Evolutionary conservation across 305 asterid genomes (phyloP), one percentile per base, ranked within the genome.

Genomic region (Andrographis paniculata): DNA sequence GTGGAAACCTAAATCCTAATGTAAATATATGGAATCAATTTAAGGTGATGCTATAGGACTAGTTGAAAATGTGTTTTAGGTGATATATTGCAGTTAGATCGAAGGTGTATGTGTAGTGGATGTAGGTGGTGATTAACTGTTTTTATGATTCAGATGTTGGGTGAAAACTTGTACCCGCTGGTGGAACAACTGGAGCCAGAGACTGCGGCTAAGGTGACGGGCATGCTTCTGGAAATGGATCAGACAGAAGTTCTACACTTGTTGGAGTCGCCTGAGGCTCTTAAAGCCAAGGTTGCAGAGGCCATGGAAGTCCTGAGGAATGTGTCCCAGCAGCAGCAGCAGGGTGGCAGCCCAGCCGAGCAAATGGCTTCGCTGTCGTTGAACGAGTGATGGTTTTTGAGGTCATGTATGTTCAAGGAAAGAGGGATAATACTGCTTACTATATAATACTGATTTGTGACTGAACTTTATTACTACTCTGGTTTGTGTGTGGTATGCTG

Each of bases 191-290:
- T 77, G 42, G 92, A 74, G 68, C 83, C 69, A 6, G 83, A 69
- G 14, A 60, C 70, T 15, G 86, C 91, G 7, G 80, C 71, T 36
- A 77, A 80, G 61, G 80, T 77, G 15, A 77, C 80, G 15, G 83
- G 80, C 23, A 80, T 80, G 85, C 73, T 74, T 30, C 49, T 76
- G 68, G 91, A 76, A 59, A 74, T 80, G 82, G 91, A 74, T 21
- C 76, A 71, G 61, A 67, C 80, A 0, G 82, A 77, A 43, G 91
- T 77, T 3, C 38, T 74, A 16, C 80, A 76, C 59, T 56, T 80
- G 75, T 64, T 80, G 0, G 91, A 80, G 51, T 80, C 91, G 5
- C 91, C 86, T 0, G 73, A 67, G 48, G 71, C 80, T 37, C 72
- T 74, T 23, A 69, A 60, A 42, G 70, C 78, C 39, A 80, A 80